Evolutionary conservation across 1,284 basidiomycete genomes (phyloP).

Genomic region (Phaffia rhodozyma): DNA sequence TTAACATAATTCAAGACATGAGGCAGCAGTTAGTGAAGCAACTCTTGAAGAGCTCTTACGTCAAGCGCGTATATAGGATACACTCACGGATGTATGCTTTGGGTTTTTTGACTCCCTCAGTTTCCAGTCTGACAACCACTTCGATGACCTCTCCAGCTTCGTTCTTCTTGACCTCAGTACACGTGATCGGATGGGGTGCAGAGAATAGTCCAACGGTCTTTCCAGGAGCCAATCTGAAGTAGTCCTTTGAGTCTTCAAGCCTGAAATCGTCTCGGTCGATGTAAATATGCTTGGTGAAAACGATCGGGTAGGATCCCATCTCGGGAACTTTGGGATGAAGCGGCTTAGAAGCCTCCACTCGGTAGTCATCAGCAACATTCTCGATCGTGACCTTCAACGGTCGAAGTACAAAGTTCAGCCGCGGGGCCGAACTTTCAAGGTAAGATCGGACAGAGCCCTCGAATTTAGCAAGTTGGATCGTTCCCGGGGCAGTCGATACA

Average conservation of each 20-base stretch:
- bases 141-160: slow-evolving; percentile 60
- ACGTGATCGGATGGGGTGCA: slow-evolving; percentile 90
- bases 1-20: not conserved
- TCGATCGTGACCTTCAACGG: slow-evolving; percentile 86
- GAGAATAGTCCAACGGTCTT: slow-evolving; percentile 96
- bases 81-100: slow-evolving; percentile 71
- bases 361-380: slow-evolving; percentile 79
- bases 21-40: no score
- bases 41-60: not conserved
- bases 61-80: not conserved
- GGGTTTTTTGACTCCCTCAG: slow-evolving; percentile 58
- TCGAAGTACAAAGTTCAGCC: slow-evolving; percentile 82
- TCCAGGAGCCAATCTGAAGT: slow-evolving; percentile 93
- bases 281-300: slow-evolving; percentile 81
- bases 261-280: slow-evolving; percentile 95
- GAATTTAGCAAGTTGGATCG: slow-evolving; percentile 78
- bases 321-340: slow-evolving; percentile 88
- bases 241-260: slow-evolving; percentile 79
- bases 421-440: slow-evolving; percentile 76
- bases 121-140: slow-evolving; percentile 67
- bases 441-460: slow-evolving; percentile 81
- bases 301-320: slow-evolving; percentile 69
- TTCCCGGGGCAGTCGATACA: slow-evolving; percentile 74
- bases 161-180: slow-evolving; percentile 72
- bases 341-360: slow-evolving; percentile 74